Percentiles rank a stretch among this genome's conserved stretches.
phyloP scores from a whole-genome alignment of 179 eudicot genomes.

The Amaranthus tricolor region DNA sequence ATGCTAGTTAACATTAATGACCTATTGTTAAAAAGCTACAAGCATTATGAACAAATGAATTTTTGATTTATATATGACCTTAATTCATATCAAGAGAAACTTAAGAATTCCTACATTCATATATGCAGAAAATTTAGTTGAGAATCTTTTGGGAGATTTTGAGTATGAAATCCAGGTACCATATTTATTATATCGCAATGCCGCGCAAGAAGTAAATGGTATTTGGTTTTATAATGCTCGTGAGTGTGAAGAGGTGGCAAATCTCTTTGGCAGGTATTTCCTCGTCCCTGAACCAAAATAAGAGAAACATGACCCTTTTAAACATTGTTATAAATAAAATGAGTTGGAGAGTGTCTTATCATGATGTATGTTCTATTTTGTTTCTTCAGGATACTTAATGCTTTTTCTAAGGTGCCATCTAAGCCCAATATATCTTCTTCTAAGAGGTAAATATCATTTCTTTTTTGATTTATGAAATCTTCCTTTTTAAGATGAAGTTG shows the following conservation, averaged over 20 bases:
- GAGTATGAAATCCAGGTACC: conserved; percentile 91
- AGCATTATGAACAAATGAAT: too few species aligned
- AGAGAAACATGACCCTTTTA: background rate
- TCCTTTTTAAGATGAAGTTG: background rate
- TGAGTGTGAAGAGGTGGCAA: conserved; percentile 94
- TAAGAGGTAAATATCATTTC: conserved; percentile 29
- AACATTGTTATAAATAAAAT: background rate
- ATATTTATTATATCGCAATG: conserved; percentile 84
- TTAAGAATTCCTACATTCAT: conserved; percentile 5
- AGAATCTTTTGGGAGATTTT: conserved; percentile 91
- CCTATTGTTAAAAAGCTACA: too few species aligned
- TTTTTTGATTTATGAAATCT: too few species aligned
- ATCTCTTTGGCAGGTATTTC: conserved; percentile 75
- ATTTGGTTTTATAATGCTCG: conserved; percentile 94
- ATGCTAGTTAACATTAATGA: too few species aligned
- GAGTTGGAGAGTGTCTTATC: conserved; percentile 4
- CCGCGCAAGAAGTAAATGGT: conserved; percentile 93
- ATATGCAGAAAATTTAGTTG: conserved; percentile 81
- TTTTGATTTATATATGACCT: too few species aligned
- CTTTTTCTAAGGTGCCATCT: conserved; percentile 44
- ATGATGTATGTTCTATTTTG: background rate
- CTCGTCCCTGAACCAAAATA: background rate
- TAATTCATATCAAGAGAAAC: background rate
- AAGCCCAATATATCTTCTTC: conserved; percentile 35
- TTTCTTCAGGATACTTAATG: conserved; percentile 41